Evolutionary conservation across 1,284 basidiomycete genomes (phyloP), one percentile per base, ranked within the genome.

Genomic region (Tilletia caries): DNA sequence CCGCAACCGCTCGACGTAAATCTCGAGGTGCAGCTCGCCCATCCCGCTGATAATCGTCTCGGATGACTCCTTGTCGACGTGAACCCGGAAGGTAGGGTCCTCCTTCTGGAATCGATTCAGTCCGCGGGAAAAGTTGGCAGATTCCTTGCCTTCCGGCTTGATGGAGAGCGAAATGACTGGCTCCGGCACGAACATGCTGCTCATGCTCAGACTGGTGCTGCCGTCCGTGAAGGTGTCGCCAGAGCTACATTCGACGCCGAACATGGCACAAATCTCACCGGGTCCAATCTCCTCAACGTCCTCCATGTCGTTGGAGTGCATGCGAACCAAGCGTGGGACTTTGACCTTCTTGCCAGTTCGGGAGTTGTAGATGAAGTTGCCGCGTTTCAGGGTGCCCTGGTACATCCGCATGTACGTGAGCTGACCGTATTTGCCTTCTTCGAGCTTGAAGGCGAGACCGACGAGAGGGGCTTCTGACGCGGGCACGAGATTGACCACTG

Each of bases 1-100:
- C 77, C 90, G 91, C 94, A 99, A 98, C 58, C 96, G 91, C 85
- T 98, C 96, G 72, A 98, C 95, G 85, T 99, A 98, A 81, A 99
- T 97, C 83, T 99, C 96, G 32, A 99, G 88, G 83, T 99, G 96
- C 12, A 99, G 88, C 85, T 99, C 96, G 34, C 95, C 96, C 96
- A 98, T 99, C 23, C 96, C 96, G 41, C 93, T 95, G 74, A 99
- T 98, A 84, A 99, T 99, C n/a, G 96, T 98, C 91, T 98, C 96
- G 85, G 95, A 92, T 78, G 91, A 93, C 83, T 97, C 94, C 43
- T 87, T 85, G 84, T 99, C 96, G 70, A 98, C 89, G 83, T 98
- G 95, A 0, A 98, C 95, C 67, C 91, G 90, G 90, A 99, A 99
- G 0, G 96, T 99, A 1, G 96, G 96, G 84, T 98, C 96, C 84